Conservation (phyloP, 1,284 basidiomycete genomes). For the Neolentinus lepideus region DNA sequence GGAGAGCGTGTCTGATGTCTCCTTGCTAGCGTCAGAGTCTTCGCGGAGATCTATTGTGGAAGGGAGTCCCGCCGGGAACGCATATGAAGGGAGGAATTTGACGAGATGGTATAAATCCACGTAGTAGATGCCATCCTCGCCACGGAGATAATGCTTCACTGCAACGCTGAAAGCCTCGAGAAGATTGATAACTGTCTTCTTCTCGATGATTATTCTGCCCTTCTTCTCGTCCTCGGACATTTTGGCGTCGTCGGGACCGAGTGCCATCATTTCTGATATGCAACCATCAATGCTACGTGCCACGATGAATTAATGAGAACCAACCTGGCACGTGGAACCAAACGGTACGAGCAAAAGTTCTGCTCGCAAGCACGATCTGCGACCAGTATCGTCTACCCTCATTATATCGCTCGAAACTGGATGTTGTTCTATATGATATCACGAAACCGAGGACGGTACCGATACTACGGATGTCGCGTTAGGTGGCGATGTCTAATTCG, state of each 20-base stretch:
- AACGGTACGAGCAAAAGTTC: conserved; percentile 48
- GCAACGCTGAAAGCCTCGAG: conserved; percentile 45
- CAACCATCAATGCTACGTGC: background rate
- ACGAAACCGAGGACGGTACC: conserved; percentile 39
- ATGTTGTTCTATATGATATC: conserved; percentile 63
- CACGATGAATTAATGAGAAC: conserved; percentile 5
- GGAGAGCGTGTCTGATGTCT: background rate
- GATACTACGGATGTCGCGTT: conserved; percentile 6
- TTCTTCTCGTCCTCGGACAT: conserved; percentile 29
- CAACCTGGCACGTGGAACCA: conserved; percentile 62
- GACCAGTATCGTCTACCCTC: conserved; percentile 70
- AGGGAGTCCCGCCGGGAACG: conserved; percentile 48
- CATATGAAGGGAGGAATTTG: conserved; percentile 63
- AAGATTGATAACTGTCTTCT: conserved; percentile 57
- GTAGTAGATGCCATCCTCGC: conserved; percentile 46
- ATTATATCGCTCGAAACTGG: conserved; percentile 70
- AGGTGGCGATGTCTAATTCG: background rate
- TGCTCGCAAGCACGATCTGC: conserved; percentile 51
- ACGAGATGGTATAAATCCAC: conserved; percentile 60
- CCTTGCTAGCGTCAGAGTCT: conserved; percentile 4
- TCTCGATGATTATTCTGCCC: conserved; percentile 55
- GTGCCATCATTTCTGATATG: conserved; percentile 17
- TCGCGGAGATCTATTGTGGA: conserved; percentile 20
- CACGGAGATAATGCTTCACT: conserved; percentile 51
- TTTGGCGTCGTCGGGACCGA: conserved; percentile 13